phyloP scores from a whole-genome alignment of 2,329 filamentous ascomycete genomes.

The Pseudogymnoascus sp. region DNA sequence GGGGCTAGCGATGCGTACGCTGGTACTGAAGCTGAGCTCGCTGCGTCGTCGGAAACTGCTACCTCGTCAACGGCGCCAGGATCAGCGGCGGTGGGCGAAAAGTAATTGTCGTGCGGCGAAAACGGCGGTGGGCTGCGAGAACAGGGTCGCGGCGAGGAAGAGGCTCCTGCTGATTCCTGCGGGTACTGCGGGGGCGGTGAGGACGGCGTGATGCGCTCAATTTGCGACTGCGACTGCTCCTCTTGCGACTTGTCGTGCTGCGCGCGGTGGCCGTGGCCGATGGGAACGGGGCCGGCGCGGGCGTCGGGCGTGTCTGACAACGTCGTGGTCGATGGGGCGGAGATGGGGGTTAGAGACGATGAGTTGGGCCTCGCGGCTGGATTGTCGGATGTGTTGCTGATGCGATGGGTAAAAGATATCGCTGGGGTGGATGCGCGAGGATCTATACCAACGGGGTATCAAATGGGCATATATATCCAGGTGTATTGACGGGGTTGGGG shows the following conservation, averaged over 20 bases:
- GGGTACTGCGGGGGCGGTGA: conserved; percentile 53
- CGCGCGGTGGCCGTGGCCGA: conserved; percentile 19
- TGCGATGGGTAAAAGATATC: not conserved
- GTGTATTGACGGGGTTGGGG: not conserved
- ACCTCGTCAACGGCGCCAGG: conserved; percentile 33
- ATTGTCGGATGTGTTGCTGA: not conserved
- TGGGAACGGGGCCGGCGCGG: conserved; percentile 39
- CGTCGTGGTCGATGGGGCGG: conserved; percentile 35
- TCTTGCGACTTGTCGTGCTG: conserved; percentile 25
- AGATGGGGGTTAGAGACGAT: not conserved
- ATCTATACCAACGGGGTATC: conserved; percentile 11
- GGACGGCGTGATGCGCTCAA: conserved; percentile 42
- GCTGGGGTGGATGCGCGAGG: not conserved
- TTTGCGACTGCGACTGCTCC: conserved; percentile 20
- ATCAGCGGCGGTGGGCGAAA: conserved; percentile 47
- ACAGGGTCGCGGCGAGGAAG: conserved; percentile 38
- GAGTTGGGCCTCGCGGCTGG: not conserved
- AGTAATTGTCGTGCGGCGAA: conserved; percentile 36
- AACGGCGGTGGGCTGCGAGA: conserved; percentile 36
- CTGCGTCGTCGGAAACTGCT: conserved; percentile 36
- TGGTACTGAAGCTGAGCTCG: conserved; percentile 39
- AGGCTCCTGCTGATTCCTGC: conserved; percentile 43
- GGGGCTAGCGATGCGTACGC: conserved; percentile 44
- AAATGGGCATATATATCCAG: not conserved
- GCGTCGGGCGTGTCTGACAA: conserved; percentile 43